A percentile compares a stretch with the other conserved stretches of the same genome.
Evolutionary conservation across 192 early-diverging fungal species (phyloP).

Genomic region (Entomortierella parvispora): DNA sequence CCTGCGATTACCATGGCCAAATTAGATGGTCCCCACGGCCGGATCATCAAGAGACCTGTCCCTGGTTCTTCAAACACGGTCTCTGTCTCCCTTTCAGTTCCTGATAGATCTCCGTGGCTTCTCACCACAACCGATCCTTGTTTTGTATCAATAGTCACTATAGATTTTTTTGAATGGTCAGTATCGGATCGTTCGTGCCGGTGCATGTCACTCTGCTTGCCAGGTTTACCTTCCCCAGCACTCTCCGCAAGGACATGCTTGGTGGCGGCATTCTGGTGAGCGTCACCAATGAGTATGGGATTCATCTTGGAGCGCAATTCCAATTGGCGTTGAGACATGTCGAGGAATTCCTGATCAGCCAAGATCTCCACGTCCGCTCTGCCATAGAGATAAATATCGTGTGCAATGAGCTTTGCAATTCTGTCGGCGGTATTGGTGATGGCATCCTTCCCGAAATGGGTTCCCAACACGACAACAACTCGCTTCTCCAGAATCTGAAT

Average conservation of each 20-base stretch:
- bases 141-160: constrained; percentile 27
- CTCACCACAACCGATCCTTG: background rate
- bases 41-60: constrained; percentile 56
- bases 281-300: constrained; percentile 70
- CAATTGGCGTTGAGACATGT: constrained; percentile 12
- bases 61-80: constrained; percentile 21
- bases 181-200: too few relatives aligned
- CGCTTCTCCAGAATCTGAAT: constrained; percentile 41
- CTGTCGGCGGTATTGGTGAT: constrained; percentile 44
- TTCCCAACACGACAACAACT: constrained; percentile 23
- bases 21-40: constrained; percentile 41
- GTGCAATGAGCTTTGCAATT: constrained; percentile 65
- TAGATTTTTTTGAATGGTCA: too few relatives aligned
- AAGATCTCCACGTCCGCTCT: constrained; percentile 68
- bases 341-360: constrained; percentile 62
- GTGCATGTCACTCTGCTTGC: too few relatives aligned
- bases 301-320: constrained; percentile 46
- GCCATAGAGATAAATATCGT: constrained; percentile 75
- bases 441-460: constrained; percentile 27
- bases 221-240: constrained; percentile 61
- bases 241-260: constrained; percentile 30
- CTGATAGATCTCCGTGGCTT: background rate
- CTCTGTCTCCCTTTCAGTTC: background rate
- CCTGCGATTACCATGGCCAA: constrained; percentile 59
- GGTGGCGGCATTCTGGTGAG: constrained; percentile 66